phyloP scores from a whole-genome alignment of 345 rosid species.

The Lepidium didymum region DNA sequence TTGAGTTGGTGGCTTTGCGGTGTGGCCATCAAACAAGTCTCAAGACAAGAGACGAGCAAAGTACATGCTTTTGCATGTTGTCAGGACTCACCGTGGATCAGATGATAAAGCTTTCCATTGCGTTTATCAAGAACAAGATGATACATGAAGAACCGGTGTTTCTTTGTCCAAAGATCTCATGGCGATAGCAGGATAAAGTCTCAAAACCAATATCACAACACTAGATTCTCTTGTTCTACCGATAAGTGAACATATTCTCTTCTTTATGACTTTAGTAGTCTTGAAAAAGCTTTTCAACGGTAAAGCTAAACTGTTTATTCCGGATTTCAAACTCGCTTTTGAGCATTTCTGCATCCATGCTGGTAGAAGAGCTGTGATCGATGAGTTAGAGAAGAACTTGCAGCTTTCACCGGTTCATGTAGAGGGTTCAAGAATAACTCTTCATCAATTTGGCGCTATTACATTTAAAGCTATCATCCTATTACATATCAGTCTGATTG shows the following conservation, averaged over 20 bases:
- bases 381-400: constrained; percentile 44
- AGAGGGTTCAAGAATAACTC: constrained; percentile 43
- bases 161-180: constrained; percentile 35
- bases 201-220: constrained; percentile 41
- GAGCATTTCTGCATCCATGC: constrained; percentile 53
- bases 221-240: constrained; percentile 43
- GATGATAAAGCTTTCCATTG: constrained; percentile 40
- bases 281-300: constrained; percentile 33
- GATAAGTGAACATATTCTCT: constrained; percentile 36
- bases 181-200: constrained; percentile 43
- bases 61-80: constrained; percentile 38
- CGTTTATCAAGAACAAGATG: constrained; percentile 39
- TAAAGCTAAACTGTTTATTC: constrained; percentile 34
- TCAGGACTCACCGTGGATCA: constrained; percentile 42
- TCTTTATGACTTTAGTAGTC: constrained; percentile 31
- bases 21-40: constrained; percentile 33
- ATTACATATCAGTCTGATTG: no score
- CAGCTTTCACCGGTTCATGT: constrained; percentile 38
- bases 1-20: constrained; percentile 39
- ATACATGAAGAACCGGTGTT: constrained; percentile 30
- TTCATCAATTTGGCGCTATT: constrained; percentile 44
- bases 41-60: constrained; percentile 29
- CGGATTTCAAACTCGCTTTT: constrained; percentile 45
- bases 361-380: constrained; percentile 48
- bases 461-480: no score